Base-by-base conservation (phyloP, 352 stramenopile genomes). In the Phytophthora vignae region DNA sequence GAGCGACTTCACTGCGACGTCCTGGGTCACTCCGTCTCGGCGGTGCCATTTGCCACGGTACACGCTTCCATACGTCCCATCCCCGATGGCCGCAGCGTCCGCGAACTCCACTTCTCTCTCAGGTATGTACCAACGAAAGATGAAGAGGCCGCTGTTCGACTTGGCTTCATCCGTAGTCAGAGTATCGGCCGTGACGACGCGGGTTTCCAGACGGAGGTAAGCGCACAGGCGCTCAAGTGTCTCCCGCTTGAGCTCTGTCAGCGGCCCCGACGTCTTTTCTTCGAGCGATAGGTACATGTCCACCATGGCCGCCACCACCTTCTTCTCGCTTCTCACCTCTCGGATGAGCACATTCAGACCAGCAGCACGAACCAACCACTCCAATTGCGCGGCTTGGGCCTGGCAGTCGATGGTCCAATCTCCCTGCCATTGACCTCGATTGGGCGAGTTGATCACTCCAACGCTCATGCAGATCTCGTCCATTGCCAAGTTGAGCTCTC, bases 11-110 rank as follows among this genome's bases (percentile, higher is more conserved):
- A 61, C 55, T 0, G 58, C 31, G n/a, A 67, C 65, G 21, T 69
- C 49, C 64, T 74, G 77, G 50, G 69, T 53, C 10, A 55, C 61
- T 31, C 67, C 78, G 25, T 49, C 38, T 3, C 49, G 31, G 25
- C 8, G 6, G 3, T 19, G 42, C 42, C 54, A 70, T 17, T 14
- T 52, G 11, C 17, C 54, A 19, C 56, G 40, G 12, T 15, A 54
- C 49, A 9, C n/a, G 11, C 0, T 40, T 8, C 27, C 27, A 6
- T 40, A 40, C 27, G 27, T 31, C 6, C 27, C 27, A 31, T 31
- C 27, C 2, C 27, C 27, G 12, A 40, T 40, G 4, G 1, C 0
- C 33, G 27, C 27, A 31, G 27, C 27, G 27, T 40, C 19, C 4
- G 54, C 17, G 3, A 58, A 8, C 17, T 62, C 36, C 29, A 75